phyloP scores from a whole-genome alignment of 805 yeast species.

The Starmerella powellii region DNA sequence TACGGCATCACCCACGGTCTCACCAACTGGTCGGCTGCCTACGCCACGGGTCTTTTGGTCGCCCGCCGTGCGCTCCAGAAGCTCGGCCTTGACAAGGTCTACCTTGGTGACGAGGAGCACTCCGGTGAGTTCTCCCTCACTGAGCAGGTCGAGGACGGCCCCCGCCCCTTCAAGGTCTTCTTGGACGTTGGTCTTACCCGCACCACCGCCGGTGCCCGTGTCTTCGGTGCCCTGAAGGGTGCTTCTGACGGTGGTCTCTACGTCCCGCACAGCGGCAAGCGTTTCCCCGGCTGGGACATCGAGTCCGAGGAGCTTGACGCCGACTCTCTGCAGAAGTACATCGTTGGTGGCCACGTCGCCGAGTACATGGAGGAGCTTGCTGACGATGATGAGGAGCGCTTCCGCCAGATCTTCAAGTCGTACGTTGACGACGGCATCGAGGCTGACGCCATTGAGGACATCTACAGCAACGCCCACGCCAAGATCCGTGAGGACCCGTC shows the following conservation, averaged over 20 bases:
- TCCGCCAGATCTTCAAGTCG: constrained; percentile 88
- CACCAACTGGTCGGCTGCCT: constrained; percentile 99
- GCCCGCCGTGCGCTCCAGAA: constrained; percentile 98
- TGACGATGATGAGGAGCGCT: constrained; percentile 99
- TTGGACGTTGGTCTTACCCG: constrained; percentile 98
- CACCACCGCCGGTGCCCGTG: constrained; percentile 99
- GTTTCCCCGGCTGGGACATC: constrained; percentile 99
- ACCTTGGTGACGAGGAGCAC: constrained; percentile 97
- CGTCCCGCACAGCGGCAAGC: constrained; percentile 98
- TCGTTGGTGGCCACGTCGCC: constrained; percentile 99
- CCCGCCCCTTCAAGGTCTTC: constrained; percentile 99
- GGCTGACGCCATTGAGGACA: constrained; percentile 92
- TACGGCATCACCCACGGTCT: constrained; percentile 97
- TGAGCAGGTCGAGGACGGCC: constrained; percentile 98
- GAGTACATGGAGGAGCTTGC: constrained; percentile 99
- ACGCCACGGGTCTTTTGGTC: constrained; percentile 94
- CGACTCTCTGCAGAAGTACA: constrained; percentile 95
- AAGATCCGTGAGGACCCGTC: constrained; percentile 93
- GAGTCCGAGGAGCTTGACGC: constrained; percentile 97
- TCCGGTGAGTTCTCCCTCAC: constrained; percentile 98
- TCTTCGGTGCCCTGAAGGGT: constrained; percentile 99
- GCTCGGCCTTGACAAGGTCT: constrained; percentile 96
- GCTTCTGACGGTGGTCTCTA: constrained; percentile 99
- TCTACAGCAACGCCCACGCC: constrained; percentile 89
- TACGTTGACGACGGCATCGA: constrained; percentile 95